Evolutionary conservation across 1,284 basidiomycete genomes (phyloP).

Genomic region (Leccinum pachyderme): DNA sequence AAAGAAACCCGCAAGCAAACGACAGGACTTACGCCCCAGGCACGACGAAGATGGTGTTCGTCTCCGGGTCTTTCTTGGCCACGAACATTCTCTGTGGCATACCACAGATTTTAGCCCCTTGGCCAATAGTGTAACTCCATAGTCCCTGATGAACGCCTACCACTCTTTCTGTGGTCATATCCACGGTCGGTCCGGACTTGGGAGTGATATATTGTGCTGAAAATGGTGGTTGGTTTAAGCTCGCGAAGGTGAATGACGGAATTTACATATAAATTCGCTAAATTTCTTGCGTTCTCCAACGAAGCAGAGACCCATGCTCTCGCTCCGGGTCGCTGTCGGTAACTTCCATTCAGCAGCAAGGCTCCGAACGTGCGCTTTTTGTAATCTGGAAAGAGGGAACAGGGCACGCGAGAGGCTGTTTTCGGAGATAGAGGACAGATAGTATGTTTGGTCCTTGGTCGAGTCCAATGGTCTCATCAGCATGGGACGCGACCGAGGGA

Average conservation of each 20-base stretch:
- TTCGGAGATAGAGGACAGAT: constrained; percentile 79
- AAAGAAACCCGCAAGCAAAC: background rate
- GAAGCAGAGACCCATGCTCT: constrained; percentile 98
- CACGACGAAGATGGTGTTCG: constrained; percentile 74
- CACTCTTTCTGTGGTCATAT: constrained; percentile 50
- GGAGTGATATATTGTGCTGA: constrained; percentile 78
- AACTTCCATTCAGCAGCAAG: constrained; percentile 70
- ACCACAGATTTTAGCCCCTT: constrained; percentile 68
- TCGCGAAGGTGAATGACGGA: constrained; percentile 8
- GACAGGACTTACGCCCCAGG: constrained; percentile 59
- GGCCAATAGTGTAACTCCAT: constrained; percentile 90
- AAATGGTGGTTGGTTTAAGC: background rate
- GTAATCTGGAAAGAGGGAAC: constrained; percentile 74
- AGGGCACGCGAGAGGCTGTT: constrained; percentile 62
- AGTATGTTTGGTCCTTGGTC: constrained; percentile 93
- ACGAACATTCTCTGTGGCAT: constrained; percentile 71
- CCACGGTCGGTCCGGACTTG: constrained; percentile 66
- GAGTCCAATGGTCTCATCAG: constrained; percentile 66
- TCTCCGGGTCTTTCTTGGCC: constrained; percentile 61
- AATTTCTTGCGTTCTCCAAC: constrained; percentile 83
- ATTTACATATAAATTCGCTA: constrained; percentile 69
- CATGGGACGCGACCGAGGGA: constrained; percentile 45
- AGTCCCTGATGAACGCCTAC: constrained; percentile 74
- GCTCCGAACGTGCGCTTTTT: constrained; percentile 73
- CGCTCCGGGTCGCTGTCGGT: constrained; percentile 76